Percentiles rank a stretch among this genome's conserved stretches.
Evolutionary conservation across 108 stramenopile species (phyloP).

Genomic region (Pseudonitzschia multiseries): DNA sequence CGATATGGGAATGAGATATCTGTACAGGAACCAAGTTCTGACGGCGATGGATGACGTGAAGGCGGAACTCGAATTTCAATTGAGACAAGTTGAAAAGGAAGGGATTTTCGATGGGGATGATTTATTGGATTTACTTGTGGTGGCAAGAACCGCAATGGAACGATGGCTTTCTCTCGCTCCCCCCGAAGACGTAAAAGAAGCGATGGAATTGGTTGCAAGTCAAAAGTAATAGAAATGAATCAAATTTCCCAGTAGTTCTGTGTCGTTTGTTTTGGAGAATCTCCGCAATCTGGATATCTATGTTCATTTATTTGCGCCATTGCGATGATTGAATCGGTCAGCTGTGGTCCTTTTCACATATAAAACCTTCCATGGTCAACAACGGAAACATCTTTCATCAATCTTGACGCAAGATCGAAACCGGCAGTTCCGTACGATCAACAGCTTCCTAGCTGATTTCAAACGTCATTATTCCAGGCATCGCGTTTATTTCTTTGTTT

Average conservation of each 20-base stretch:
- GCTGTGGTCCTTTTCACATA: no score
- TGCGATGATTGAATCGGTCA: no score
- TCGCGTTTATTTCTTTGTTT: background rate
- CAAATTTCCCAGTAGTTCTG: background rate
- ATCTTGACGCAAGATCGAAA: no score
- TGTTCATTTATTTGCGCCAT: no score
- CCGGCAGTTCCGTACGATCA: no score
- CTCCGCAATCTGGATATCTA: no score
- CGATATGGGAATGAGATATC: constrained; percentile 53
- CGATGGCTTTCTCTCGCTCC: constrained; percentile 51
- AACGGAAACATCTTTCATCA: no score
- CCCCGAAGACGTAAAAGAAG: constrained; percentile 29
- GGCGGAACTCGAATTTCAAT: constrained; percentile 50
- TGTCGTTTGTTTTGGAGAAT: no score
- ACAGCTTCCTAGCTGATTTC: no score
- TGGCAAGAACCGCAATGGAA: constrained; percentile 35
- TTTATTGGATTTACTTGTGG: constrained; percentile 34
- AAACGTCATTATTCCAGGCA: no score
- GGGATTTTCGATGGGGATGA: constrained; percentile 27
- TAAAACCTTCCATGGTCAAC: no score
- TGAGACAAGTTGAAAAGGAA: constrained; percentile 2
- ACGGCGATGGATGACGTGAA: constrained; percentile 48
- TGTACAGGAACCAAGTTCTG: constrained; percentile 50
- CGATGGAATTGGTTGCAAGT: background rate
- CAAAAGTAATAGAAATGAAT: background rate